These are phyloP conservation scores for Trichophyton verrucosum DNA, from an alignment of 2,329 filamentous ascomycete species.

Conservation along the genomic window DNA sequence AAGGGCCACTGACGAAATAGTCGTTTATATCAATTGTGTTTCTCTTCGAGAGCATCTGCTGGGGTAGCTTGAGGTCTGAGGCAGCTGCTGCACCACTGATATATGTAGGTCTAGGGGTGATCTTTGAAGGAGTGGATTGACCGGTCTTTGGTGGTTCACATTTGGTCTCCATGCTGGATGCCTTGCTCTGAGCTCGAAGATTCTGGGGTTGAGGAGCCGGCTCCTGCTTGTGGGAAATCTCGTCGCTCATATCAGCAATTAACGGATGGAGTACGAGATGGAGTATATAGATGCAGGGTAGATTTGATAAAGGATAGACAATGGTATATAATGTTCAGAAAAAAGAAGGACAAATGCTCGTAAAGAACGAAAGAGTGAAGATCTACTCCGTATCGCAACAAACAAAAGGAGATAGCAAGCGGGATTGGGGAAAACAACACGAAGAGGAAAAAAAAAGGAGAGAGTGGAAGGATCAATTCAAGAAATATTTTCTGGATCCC, in stretches of 20 bases:
- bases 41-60: constrained; percentile 11
- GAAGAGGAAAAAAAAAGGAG: background rate
- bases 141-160: background rate
- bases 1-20: constrained; percentile 41
- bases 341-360: background rate
- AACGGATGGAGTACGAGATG: background rate
- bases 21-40: constrained; percentile 42
- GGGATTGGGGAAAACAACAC: background rate
- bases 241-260: background rate
- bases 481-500: background rate
- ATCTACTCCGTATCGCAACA: background rate
- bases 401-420: background rate
- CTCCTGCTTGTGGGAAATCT: background rate
- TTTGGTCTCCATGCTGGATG: background rate
- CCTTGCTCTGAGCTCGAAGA: background rate
- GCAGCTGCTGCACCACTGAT: constrained; percentile 7
- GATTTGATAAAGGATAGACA: background rate
- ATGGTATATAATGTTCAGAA: background rate
- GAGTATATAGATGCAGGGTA: background rate
- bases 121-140: background rate
- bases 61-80: constrained; percentile 10
- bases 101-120: constrained; percentile 12
- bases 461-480: background rate
- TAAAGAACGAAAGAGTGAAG: background rate
- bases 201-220: background rate